Percentiles rank a stretch among this genome's conserved stretches.
Conservation (phyloP, 202 grass and related monocot species). For the Bolboschoenoplectus hybrid region DNA sequence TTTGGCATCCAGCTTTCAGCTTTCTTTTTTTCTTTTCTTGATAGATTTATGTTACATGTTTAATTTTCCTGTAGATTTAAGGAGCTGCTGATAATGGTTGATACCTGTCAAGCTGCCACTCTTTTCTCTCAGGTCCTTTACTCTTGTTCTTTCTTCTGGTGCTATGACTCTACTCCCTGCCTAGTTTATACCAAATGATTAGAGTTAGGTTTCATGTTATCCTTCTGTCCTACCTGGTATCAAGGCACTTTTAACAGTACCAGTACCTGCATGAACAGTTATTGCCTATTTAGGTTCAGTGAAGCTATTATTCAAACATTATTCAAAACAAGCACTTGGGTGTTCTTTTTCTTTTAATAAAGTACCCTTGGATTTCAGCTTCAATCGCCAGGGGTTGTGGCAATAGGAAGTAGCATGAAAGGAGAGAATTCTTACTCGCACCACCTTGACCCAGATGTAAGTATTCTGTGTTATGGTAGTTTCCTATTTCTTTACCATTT, state of each 20-base stretch:
- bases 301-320: conserved; percentile 8
- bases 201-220: conserved; percentile 15
- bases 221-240: conserved; percentile 3
- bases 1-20: neutral
- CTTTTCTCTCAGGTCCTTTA: conserved; percentile 89
- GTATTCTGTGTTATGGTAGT: conserved; percentile 40
- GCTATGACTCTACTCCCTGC: conserved; percentile 1
- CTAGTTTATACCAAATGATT: neutral
- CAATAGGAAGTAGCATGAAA: conserved; percentile 96
- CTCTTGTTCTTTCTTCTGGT: conserved; percentile 11
- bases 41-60: conserved; percentile 21
- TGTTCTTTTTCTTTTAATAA: conserved; percentile 28
- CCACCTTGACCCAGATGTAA: conserved; percentile 97
- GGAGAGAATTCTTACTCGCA: conserved; percentile 99
- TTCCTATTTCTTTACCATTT: conserved; percentile 29
- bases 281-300: conserved; percentile 11
- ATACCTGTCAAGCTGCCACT: conserved; percentile 97
- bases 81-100: conserved; percentile 97
- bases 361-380: conserved; percentile 48
- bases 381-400: conserved; percentile 92
- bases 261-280: neutral
- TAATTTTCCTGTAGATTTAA: conserved; percentile 71
- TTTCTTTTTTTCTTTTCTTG: conserved; percentile 30
- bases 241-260: neutral
- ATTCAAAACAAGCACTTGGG: conserved; percentile 17